These are phyloP conservation scores for Avena eriantha DNA, from an alignment of 176 grass and related monocot species.

Conservation along the genomic window DNA sequence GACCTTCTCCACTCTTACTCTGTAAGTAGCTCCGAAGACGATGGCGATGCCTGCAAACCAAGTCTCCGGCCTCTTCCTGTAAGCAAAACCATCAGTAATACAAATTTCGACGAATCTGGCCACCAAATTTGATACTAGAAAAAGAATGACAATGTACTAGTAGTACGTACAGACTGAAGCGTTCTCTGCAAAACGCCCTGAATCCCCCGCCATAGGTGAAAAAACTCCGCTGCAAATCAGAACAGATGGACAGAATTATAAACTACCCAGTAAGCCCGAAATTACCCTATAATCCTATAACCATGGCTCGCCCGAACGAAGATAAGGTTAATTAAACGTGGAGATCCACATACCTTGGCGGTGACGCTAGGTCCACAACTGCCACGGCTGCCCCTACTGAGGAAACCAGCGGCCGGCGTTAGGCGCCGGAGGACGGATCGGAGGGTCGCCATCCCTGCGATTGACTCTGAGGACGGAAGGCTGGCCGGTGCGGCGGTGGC, in stretches of 20 bases:
- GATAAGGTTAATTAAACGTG: neutral
- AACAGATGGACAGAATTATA: neutral
- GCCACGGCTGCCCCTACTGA: neutral
- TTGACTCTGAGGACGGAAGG: neutral
- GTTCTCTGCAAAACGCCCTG: neutral
- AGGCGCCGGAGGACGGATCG: neutral
- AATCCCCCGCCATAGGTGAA: neutral
- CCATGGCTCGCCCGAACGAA: too few species aligned
- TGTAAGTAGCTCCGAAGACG: neutral
- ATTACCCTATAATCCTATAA: too few species aligned
- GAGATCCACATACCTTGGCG: neutral
- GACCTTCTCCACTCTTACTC: neutral
- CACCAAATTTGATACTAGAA: neutral
- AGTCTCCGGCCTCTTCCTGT: neutral
- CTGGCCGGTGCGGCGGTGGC: neutral
- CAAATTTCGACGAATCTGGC: neutral
- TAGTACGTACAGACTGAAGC: neutral
- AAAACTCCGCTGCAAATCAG: neutral
- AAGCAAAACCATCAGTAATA: neutral
- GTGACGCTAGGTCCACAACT: neutral
- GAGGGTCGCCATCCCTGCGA: neutral
- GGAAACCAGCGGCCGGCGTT: neutral
- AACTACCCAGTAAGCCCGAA: too few species aligned
- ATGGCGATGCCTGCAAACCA: neutral
- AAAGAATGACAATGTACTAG: neutral